These are phyloP conservation scores for Pseudocercospora eumusae DNA, from an alignment of 2,329 filamentous ascomycete species.

Conservation along the genomic window DNA sequence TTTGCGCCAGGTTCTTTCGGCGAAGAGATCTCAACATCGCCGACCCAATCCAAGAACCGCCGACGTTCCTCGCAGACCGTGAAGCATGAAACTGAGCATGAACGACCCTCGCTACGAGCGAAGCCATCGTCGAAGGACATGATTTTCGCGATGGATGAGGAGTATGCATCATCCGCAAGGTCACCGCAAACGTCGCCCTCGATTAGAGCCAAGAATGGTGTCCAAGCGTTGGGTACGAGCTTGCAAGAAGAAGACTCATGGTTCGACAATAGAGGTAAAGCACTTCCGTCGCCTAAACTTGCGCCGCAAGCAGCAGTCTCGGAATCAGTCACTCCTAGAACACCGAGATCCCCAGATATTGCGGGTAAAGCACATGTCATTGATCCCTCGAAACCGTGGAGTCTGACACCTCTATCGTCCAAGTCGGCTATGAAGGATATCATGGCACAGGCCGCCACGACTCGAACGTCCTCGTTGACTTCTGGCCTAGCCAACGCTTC, in stretches of 20 bases:
- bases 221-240: constrained; percentile 26
- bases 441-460: constrained; percentile 62
- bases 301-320: constrained; percentile 34
- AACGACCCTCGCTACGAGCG: constrained; percentile 66
- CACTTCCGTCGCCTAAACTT: constrained; percentile 34
- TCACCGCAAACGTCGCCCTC: constrained; percentile 31
- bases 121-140: constrained; percentile 72
- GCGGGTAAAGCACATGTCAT: constrained; percentile 29
- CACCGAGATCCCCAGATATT: constrained; percentile 38
- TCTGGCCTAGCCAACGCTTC: constrained; percentile 42
- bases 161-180: constrained; percentile 41
- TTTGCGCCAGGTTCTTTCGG: constrained; percentile 65
- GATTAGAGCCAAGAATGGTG: constrained; percentile 33
- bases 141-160: constrained; percentile 94
- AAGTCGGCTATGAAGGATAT: constrained; percentile 73
- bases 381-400: constrained; percentile 53
- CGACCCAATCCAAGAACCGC: constrained; percentile 48
- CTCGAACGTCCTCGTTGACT: constrained; percentile 47
- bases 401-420: constrained; percentile 54
- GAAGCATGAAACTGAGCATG: constrained; percentile 45
- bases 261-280: constrained; percentile 46
- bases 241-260: constrained; percentile 39
- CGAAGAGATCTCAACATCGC: constrained; percentile 54
- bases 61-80: constrained; percentile 44
- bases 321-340: constrained; percentile 33